Evolutionary conservation across 208 protist genomes (phyloP).

Genomic region (Herpetomonas samuelpessoai): DNA sequence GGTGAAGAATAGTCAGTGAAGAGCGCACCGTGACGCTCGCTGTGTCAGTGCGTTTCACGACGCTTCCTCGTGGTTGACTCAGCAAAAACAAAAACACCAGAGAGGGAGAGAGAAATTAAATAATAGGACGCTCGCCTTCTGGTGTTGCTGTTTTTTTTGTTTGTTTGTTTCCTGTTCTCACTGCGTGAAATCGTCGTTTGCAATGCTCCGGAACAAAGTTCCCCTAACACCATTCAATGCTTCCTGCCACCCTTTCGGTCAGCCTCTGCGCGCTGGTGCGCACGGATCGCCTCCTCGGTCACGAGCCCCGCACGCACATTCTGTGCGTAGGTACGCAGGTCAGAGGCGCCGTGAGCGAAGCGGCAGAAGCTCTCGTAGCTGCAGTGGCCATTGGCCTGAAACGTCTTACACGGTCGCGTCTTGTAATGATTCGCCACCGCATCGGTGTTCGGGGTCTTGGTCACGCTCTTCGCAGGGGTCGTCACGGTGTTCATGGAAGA

Average conservation of each 20-base stretch:
- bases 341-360: background rate
- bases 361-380: conserved; percentile 1
- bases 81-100: no score
- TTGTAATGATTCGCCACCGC: conserved; percentile 2
- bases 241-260: background rate
- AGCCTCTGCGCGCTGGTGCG: background rate
- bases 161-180: no score
- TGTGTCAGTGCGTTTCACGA: background rate
- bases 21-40: background rate
- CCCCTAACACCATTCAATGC: no score
- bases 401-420: conserved; percentile 1
- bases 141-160: no score
- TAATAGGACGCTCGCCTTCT: background rate
- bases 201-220: no score
- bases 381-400: background rate
- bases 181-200: no score
- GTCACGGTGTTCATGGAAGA: no score
- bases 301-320: background rate
- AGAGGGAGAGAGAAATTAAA: no score
- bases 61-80: no score
- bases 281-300: background rate
- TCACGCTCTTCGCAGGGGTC: no score
- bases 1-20: background rate
- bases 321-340: conserved; percentile 1
- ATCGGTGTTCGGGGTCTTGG: background rate